phyloP scores from a whole-genome alignment of 768 basidiomycete species.

The Mycena haematopus region DNA sequence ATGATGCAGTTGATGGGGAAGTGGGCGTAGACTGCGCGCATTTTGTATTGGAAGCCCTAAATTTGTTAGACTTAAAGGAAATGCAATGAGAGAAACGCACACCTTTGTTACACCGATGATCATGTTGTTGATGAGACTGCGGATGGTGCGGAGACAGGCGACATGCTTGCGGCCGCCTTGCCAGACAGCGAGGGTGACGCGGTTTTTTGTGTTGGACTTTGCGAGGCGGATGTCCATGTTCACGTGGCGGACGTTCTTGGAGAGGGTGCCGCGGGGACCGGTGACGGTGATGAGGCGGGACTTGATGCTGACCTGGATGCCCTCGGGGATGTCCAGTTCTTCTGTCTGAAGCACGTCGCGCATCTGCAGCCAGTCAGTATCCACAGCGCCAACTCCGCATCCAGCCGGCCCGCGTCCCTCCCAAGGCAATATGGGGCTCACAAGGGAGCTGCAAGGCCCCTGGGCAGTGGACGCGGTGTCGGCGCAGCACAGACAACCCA shows the following conservation, averaged over 20 bases:
- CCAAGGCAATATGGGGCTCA: background rate
- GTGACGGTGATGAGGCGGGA: slow-evolving; percentile 90
- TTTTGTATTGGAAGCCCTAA: slow-evolving; percentile 99
- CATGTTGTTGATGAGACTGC: slow-evolving; percentile 96
- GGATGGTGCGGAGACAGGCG: slow-evolving; percentile 96
- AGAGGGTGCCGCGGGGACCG: slow-evolving; percentile 91
- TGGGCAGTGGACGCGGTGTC: background rate
- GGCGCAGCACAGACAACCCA: background rate
- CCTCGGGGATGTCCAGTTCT: slow-evolving; percentile 88
- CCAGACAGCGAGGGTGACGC: slow-evolving; percentile 94
- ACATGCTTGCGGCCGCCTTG: slow-evolving; percentile 98
- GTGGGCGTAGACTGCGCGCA: slow-evolving; percentile 99
- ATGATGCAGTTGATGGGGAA: slow-evolving; percentile 99
- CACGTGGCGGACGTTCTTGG: slow-evolving; percentile 91
- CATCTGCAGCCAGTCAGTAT: slow-evolving; percentile 64
- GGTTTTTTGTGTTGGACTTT: slow-evolving; percentile 69
- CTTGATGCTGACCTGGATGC: slow-evolving; percentile 87
- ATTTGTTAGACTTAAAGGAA: slow-evolving; percentile 8
- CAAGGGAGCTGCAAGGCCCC: slow-evolving; percentile 2
- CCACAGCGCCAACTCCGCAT: slow-evolving; percentile 38
- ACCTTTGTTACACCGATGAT: slow-evolving; percentile 96
- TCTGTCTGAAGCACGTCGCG: slow-evolving; percentile 93
- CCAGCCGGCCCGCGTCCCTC: background rate
- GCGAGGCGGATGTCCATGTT: slow-evolving; percentile 91
- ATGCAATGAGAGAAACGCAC: slow-evolving; percentile 16